A percentile compares a stretch with the other conserved stretches of the same genome.
Evolutionary conservation across 2,329 filamentous ascomycete genomes (phyloP).

Genomic region (Colletotrichum caudatum): DNA sequence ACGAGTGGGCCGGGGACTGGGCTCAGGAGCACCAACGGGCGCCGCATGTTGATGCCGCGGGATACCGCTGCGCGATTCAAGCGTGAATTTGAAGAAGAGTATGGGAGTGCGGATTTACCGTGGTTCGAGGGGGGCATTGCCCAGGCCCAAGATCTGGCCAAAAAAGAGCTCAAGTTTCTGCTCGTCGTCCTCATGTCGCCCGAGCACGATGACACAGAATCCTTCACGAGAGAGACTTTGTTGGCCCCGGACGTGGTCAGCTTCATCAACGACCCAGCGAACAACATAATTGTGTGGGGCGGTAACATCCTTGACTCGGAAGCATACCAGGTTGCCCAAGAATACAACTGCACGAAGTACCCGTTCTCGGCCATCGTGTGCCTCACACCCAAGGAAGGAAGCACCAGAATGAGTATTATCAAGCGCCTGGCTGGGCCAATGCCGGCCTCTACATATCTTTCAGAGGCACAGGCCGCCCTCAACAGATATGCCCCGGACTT

Average conservation of each 20-base stretch:
- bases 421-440: slow-evolving; percentile 81
- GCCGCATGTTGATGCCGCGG: slow-evolving; percentile 82
- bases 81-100: slow-evolving; percentile 94
- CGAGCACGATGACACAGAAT: slow-evolving; percentile 91
- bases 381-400: slow-evolving; percentile 85
- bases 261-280: slow-evolving; percentile 79
- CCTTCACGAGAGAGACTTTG: slow-evolving; percentile 85
- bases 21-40: slow-evolving; percentile 72
- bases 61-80: slow-evolving; percentile 92
- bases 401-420: slow-evolving; percentile 90
- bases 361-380: slow-evolving; percentile 90
- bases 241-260: slow-evolving; percentile 78
- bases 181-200: slow-evolving; percentile 90
- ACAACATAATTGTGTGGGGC: slow-evolving; percentile 90
- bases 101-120: slow-evolving; percentile 77
- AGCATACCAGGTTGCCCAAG: slow-evolving; percentile 90
- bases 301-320: slow-evolving; percentile 94
- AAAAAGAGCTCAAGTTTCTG: slow-evolving; percentile 90
- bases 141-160: slow-evolving; percentile 88
- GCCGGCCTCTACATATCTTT: slow-evolving; percentile 76
- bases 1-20: slow-evolving; percentile 65
- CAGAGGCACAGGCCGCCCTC: slow-evolving; percentile 80
- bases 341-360: slow-evolving; percentile 90
- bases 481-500: slow-evolving; percentile 82
- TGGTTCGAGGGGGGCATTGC: slow-evolving; percentile 93